These are phyloP conservation scores for Pyrus hybrid DNA, from an alignment of 331 rosid species.

Conservation along the genomic window DNA sequence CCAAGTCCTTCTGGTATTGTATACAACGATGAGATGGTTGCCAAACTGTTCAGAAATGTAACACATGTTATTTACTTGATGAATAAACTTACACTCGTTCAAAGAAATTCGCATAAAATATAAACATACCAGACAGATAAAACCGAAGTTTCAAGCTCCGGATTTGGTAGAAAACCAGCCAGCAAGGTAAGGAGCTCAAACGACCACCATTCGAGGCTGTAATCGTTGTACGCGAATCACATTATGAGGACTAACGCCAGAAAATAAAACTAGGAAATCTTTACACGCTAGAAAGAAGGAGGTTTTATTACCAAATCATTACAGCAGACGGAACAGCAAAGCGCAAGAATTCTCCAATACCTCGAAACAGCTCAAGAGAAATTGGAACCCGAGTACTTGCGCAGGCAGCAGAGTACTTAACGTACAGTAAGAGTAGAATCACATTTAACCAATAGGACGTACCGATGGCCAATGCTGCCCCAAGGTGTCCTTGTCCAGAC, in stretches of 20 bases:
- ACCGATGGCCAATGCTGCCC: constrained; percentile 56
- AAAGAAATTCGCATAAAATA: not conserved
- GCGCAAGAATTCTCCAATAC: constrained; percentile 39
- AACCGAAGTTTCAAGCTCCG: constrained; percentile 28
- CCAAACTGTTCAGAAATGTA: constrained; percentile 30
- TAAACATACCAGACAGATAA: constrained; percentile 25
- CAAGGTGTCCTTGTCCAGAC: constrained; percentile 29
- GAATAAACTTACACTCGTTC: not conserved
- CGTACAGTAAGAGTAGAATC: constrained; percentile 30
- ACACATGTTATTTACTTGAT: not conserved
- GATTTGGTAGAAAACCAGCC: constrained; percentile 31
- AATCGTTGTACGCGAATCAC: not conserved
- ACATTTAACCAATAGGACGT: constrained; percentile 48
- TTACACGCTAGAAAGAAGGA: not conserved
- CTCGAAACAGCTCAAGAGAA: constrained; percentile 36
- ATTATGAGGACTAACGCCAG: not conserved
- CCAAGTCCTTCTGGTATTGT: constrained; percentile 36
- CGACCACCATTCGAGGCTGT: constrained; percentile 32
- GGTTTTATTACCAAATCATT: constrained; percentile 31
- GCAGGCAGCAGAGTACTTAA: constrained; percentile 37
- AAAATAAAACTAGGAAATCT: not conserved
- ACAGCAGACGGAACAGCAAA: constrained; percentile 54
- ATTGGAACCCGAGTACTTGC: constrained; percentile 29
- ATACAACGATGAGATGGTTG: constrained; percentile 30
- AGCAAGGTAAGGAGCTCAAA: constrained; percentile 23